Conservation (phyloP, 1,284 basidiomycete genomes). For the Calocybe gambosa region DNA sequence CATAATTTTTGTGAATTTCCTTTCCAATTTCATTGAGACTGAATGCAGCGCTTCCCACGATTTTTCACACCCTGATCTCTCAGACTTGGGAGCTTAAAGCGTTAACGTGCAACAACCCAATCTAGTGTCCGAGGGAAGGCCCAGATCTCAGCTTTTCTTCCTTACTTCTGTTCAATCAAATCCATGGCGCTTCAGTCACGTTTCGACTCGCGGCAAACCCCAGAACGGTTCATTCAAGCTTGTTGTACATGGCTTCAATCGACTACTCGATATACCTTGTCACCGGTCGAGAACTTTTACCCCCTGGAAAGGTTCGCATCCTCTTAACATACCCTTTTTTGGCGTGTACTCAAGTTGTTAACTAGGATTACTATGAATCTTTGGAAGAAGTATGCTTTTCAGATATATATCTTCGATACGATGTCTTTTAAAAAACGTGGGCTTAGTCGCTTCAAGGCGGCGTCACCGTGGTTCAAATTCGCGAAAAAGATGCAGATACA, state of each 20-base stretch:
- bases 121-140: too few species aligned
- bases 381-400: slow-evolving; percentile 62
- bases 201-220: neutral
- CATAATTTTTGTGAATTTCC: slow-evolving; percentile 5
- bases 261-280: slow-evolving; percentile 87
- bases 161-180: too few species aligned
- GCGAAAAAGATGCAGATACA: slow-evolving; percentile 81
- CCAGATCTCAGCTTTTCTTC: too few species aligned
- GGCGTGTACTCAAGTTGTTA: slow-evolving; percentile 1
- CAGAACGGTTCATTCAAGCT: too few species aligned
- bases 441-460: slow-evolving; percentile 73
- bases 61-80: too few species aligned
- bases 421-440: too few species aligned
- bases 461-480: slow-evolving; percentile 85
- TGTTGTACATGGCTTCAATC: slow-evolving; percentile 29
- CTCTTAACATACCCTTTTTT: neutral
- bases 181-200: too few species aligned
- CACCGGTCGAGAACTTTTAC: slow-evolving; percentile 76
- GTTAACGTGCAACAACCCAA: too few species aligned
- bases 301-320: slow-evolving; percentile 56
- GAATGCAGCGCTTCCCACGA: neutral
- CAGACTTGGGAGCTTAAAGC: too few species aligned
- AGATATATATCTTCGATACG: slow-evolving; percentile 1
- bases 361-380: slow-evolving; percentile 68
- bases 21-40: neutral